A percentile compares a stretch with the other conserved stretches of the same genome.
phyloP scores from a whole-genome alignment of 2,329 filamentous ascomycete genomes.

The Ciborinia camelliae region DNA sequence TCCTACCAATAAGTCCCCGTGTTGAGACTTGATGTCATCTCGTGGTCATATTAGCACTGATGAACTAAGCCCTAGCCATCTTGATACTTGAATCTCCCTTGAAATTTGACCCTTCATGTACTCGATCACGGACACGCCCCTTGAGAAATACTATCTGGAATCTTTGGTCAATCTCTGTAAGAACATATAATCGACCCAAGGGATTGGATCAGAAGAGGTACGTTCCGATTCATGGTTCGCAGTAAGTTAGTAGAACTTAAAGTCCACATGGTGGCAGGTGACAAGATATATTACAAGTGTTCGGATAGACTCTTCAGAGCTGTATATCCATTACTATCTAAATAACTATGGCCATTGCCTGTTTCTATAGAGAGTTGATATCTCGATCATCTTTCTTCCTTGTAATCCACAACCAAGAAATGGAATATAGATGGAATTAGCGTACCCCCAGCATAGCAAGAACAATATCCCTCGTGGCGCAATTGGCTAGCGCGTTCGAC shows the following conservation, averaged over 20 bases:
- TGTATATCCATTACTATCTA: neutral
- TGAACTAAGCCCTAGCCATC: too few relatives aligned
- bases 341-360: neutral
- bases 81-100: neutral
- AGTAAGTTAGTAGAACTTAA: neutral
- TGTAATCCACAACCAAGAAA: neutral
- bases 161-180: neutral
- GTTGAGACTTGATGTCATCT: neutral
- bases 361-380: neutral
- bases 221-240: neutral
- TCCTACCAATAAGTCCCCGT: neutral
- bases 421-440: neutral
- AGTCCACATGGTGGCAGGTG: neutral
- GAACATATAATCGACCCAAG: neutral
- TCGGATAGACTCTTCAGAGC: neutral
- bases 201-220: neutral
- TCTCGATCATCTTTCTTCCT: neutral
- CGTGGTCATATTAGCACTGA: neutral
- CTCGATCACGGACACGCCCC: neutral
- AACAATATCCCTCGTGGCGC: conserved; percentile 17
- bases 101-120: neutral
- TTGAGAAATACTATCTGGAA: neutral
- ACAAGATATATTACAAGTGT: neutral
- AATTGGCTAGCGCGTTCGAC: conserved; percentile 21
- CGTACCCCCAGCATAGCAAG: rapidly evolving